Base-by-base conservation (phyloP, 2,329 filamentous ascomycete species). In the Fonsecaea pugnacius region DNA sequence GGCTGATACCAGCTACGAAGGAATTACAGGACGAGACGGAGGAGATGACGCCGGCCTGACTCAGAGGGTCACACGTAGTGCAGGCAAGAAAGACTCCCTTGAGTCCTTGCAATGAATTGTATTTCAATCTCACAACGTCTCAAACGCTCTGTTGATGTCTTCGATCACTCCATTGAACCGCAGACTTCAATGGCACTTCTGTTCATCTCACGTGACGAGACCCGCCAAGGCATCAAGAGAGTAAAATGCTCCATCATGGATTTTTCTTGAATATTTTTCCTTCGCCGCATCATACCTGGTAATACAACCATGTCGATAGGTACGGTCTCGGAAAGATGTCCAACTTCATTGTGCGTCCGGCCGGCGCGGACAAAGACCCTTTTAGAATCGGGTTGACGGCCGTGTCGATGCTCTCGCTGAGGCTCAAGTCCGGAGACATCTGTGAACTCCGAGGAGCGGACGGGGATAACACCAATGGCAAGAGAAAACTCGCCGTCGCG, bases 311-410 rank as follows among this genome's bases (percentile, higher is more conserved):
- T 36, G 51, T 27, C 51, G 16, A n/a, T 10, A 8, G 32, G 16
- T 4, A n/a, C 32, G 30, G 27, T 4, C 50, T 36, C 14, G 10
- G 14, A 14, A 59, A 48, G 4, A 69, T 71, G 68, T 59, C 76
- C 61, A 73, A 73, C 64, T 86, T 85, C 69, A 83, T 82, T 14
- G 79, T 85, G 65, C 82, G 85, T 59, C 83, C 84, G n/a, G 73
- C 83, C 67, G 78, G 81, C 57, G 81, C 80, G 58, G 78, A 80
- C 30, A 84, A 83, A 70, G 84, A 85, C 71, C 82, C 83, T 3
- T 87, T 88, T 70, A 80, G 85, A n/a, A 77, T 88, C 40, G 82
- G 85, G 69, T 74, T 88, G 9, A 82, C 85, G 1, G 78, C 80
- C 8, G 82, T 84, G 38, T 84, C 85, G 30, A 77, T 89, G 24